Base-by-base conservation (phyloP, 345 rosid species). In the Capsella bursapastoris region DNA sequence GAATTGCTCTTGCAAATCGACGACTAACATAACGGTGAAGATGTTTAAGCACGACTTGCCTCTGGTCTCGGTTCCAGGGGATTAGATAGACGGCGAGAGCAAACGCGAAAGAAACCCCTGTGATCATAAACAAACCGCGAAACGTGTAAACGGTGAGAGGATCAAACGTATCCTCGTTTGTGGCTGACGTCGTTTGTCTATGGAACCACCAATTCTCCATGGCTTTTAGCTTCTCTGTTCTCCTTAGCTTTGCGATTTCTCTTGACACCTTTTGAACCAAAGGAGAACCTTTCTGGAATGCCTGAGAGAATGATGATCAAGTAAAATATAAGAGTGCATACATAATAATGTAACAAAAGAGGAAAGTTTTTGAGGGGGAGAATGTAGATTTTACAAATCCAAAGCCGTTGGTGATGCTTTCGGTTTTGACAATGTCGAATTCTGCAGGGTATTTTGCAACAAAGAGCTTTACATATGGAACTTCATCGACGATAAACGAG, bases 81-180 rank as follows among this genome's bases (percentile, higher is more conserved):
- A 51, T 18, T 4, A 69, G 48, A 64, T 64, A 63, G 11, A 71
- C 44, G 13, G 35, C 12, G 13, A 80, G 44, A 55, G 80, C 82
- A 50, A 32, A 28, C 31, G 71, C 66, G 11, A 81, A 71, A 59
- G 73, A 31, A 2, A 50, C 45, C n/a, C 77, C 86, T 5, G 73
- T 72, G 18, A 83, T 71, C 8, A 75, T 64, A 60, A 78, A 83
- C 38, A 83, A 79, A 10, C 84, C 86, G 3, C 80, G 35, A 12
- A 80, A 80, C 5, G 22, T 75, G 25, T 57, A 8, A 4, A 71
- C 38, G 3, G 43, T 62, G 9, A 81, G 78, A 13, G 71, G 60
- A 60, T 59, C 38, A 14, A 35, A 41, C 5, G 37, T 65, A 50
- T 59, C 40, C 0, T 69, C 53, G 8, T 34, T 8, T 53, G 47